Evolutionary conservation across 257 asterid genomes (phyloP).

Genomic region (Ilex asprella): DNA sequence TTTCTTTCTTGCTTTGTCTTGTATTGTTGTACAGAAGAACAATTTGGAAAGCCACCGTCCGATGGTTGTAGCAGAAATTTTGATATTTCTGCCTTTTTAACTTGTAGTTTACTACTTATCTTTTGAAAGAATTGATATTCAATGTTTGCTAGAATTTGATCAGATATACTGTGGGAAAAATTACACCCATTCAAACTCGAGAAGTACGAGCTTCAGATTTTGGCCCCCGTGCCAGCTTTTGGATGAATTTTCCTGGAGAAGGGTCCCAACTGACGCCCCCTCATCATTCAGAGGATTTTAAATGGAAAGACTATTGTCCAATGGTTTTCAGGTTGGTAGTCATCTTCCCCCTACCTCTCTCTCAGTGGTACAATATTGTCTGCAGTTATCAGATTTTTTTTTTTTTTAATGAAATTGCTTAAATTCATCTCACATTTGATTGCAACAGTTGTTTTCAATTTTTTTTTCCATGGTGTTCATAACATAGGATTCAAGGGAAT

Average conservation of each 20-base stretch:
- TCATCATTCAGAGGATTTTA: constrained; percentile 95
- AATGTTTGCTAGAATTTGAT: constrained; percentile 20
- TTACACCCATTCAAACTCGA: constrained; percentile 92
- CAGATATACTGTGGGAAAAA: constrained; percentile 96
- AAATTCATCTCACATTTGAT: too few species aligned
- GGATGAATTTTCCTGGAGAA: constrained; percentile 90
- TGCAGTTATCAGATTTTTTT: too few species aligned
- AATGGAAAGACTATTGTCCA: constrained; percentile 98
- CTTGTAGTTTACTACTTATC: too few species aligned
- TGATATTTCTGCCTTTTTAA: too few species aligned
- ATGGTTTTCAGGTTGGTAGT: constrained; percentile 87
- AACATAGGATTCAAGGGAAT: too few species aligned
- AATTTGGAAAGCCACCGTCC: too few species aligned
- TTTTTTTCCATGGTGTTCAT: too few species aligned
- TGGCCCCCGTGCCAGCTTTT: constrained; percentile 87
- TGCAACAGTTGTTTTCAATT: too few species aligned
- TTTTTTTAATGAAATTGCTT: too few species aligned
- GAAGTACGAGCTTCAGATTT: constrained; percentile 85
- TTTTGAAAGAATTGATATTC: background rate
- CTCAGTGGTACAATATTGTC: background rate
- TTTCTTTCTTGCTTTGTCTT: too few species aligned
- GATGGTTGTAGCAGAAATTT: too few species aligned
- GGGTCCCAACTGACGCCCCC: constrained; percentile 91
- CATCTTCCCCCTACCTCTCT: constrained; percentile 3
- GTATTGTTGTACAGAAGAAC: too few species aligned